A percentile compares a stretch with the other conserved stretches of the same genome.
Conservation (phyloP, 2,329 filamentous ascomycete genomes). For the Aspergillus transmontanensis region DNA sequence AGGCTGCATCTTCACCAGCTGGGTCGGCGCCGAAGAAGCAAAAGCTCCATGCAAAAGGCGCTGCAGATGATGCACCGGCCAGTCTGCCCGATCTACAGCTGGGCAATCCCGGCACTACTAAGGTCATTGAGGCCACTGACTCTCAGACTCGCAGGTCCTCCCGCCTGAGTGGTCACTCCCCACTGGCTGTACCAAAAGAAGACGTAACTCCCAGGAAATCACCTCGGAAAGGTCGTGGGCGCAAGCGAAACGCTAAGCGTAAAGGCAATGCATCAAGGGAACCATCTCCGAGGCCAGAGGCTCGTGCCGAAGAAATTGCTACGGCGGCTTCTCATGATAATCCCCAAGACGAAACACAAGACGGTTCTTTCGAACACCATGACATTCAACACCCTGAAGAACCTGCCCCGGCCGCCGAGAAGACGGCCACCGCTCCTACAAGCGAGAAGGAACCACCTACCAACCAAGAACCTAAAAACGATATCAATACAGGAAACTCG, state of each 20-base stretch:
- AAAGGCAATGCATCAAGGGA: conserved; percentile 13
- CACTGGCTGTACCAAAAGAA: conserved; percentile 15
- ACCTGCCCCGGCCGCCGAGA: background rate
- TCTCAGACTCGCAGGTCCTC: conserved; percentile 35
- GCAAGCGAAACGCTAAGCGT: conserved; percentile 23
- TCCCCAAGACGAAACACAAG: background rate
- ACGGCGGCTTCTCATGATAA: background rate
- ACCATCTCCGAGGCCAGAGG: conserved; percentile 6
- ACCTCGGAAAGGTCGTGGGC: conserved; percentile 20
- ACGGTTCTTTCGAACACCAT: background rate
- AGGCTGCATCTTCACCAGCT: conserved; percentile 19
- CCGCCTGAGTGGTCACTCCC: conserved; percentile 28
- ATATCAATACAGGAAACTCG: conserved; percentile 22
- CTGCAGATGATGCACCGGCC: background rate
- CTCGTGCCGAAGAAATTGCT: background rate
- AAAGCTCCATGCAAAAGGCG: conserved; percentile 22
- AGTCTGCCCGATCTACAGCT: background rate
- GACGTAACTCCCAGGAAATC: conserved; percentile 17
- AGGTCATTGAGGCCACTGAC: conserved; percentile 13
- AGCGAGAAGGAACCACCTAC: background rate
- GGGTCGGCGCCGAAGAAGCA: conserved; percentile 29
- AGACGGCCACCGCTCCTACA: background rate
- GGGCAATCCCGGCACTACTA: background rate
- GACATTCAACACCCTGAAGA: background rate
- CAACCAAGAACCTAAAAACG: background rate